These are phyloP conservation scores for Suillus decipiens DNA, from an alignment of 768 basidiomycete species.

Conservation along the genomic window DNA sequence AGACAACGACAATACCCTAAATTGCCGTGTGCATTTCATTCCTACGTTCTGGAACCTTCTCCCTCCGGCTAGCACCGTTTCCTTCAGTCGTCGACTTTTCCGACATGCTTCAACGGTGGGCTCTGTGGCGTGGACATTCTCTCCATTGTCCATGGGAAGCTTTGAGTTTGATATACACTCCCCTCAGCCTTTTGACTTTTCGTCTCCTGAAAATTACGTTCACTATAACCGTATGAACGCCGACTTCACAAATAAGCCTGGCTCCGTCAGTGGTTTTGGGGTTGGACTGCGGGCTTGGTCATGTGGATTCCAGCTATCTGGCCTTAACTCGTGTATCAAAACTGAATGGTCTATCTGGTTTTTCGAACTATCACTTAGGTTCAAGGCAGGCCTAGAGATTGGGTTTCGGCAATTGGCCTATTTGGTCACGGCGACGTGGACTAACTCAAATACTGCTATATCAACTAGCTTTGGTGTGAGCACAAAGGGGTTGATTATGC, in stretches of 20 bases:
- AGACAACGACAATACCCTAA: conserved; percentile 47
- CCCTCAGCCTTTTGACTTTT: conserved; percentile 41
- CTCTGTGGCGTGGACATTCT: conserved; percentile 35
- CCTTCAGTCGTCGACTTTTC: conserved; percentile 54
- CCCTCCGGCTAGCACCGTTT: conserved; percentile 45
- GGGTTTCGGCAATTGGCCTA: conserved; percentile 48
- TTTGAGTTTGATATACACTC: conserved; percentile 47
- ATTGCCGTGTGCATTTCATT: conserved; percentile 39
- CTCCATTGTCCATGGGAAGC: conserved; percentile 25
- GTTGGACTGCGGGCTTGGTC: conserved; percentile 48
- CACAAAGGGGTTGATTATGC: conserved; percentile 50
- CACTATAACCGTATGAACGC: conserved; percentile 21
- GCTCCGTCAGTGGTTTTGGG: conserved; percentile 54
- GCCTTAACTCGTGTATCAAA: conserved; percentile 47
- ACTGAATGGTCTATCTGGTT: conserved; percentile 55
- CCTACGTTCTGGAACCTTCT: conserved; percentile 34
- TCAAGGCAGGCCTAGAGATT: conserved; percentile 51
- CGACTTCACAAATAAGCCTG: conserved; percentile 34
- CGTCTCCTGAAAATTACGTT: conserved; percentile 25
- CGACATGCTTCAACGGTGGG: conserved; percentile 49
- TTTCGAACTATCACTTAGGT: conserved; percentile 53
- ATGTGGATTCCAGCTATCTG: conserved; percentile 50
- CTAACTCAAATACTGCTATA: conserved; percentile 43
- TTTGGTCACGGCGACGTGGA: conserved; percentile 52
- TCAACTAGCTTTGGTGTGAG: conserved; percentile 46